These are phyloP conservation scores for Verruconis gallopava DNA, from an alignment of 2,329 filamentous ascomycete genomes.

Conservation along the genomic window DNA sequence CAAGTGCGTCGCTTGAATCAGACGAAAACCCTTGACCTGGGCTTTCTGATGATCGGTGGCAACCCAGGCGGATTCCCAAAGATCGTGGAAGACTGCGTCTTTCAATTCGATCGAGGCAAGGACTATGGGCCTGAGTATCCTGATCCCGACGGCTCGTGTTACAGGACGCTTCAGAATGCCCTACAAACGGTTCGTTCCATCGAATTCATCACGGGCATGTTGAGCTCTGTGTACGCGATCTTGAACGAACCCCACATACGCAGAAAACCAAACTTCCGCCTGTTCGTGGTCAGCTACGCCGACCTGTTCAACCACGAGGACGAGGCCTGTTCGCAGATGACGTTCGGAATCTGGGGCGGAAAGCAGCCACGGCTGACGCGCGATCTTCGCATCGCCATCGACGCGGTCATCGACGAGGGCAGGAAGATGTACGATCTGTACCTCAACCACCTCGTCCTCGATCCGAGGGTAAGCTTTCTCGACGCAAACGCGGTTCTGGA, in stretches of 20 bases:
- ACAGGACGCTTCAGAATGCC: conserved; percentile 4
- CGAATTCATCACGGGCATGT: conserved; percentile 6
- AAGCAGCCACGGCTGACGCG: conserved; percentile 8
- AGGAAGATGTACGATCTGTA: conserved; percentile 4
- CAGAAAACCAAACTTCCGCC: background rate
- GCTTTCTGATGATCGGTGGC: conserved; percentile 10
- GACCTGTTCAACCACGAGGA: conserved; percentile 11
- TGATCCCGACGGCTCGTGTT: conserved; percentile 8
- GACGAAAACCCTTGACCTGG: conserved; percentile 3
- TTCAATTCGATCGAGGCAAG: conserved; percentile 3
- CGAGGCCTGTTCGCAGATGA: conserved; percentile 5
- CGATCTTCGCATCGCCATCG: conserved; percentile 8
- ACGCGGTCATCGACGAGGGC: conserved; percentile 7
- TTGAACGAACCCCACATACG: conserved; percentile 6
- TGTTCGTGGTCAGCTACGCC: conserved; percentile 10
- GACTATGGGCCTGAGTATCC: conserved; percentile 10
- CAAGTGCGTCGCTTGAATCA: conserved; percentile 7
- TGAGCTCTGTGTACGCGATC: conserved; percentile 1
- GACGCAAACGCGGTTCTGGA: conserved; percentile 4
- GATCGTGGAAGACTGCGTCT: conserved; percentile 10
- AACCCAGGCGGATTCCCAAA: conserved; percentile 5
- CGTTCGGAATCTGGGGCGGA: conserved; percentile 9
- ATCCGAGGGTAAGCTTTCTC: conserved; percentile 1
- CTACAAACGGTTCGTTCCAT: conserved; percentile 1
- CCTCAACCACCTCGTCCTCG: conserved; percentile 3